Conservation (phyloP, 768 basidiomycete genomes). For the Tubosaeta brunneosetosa region DNA sequence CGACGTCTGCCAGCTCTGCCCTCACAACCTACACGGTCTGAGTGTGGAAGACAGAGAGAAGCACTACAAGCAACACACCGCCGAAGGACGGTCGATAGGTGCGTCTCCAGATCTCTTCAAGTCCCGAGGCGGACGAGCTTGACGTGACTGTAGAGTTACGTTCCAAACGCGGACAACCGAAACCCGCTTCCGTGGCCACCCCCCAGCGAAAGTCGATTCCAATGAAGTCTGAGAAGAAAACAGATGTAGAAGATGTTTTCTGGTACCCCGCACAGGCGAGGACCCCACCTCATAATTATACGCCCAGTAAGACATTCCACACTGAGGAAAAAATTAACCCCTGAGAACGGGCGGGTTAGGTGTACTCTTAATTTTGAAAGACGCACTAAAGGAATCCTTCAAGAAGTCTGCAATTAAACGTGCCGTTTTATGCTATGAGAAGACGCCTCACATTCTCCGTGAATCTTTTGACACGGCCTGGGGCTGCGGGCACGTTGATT, state of each 20-base stretch:
- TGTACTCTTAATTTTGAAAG: constrained; percentile 59
- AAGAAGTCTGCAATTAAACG: constrained; percentile 44
- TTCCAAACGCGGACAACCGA: constrained; percentile 14
- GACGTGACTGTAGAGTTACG: constrained; percentile 10
- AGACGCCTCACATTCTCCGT: constrained; percentile 52
- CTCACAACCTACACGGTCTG: constrained; percentile 35
- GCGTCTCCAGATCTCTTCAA: not conserved
- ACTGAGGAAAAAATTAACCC: constrained; percentile 3
- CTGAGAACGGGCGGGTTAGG: constrained; percentile 36
- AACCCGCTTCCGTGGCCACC: not conserved
- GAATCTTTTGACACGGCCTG: constrained; percentile 62
- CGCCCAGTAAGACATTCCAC: constrained; percentile 54
- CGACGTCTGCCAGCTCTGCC: constrained; percentile 51
- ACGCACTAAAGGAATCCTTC: constrained; percentile 49
- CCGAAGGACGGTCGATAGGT: constrained; percentile 13
- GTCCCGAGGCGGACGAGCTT: not conserved
- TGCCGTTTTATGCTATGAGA: constrained; percentile 62
- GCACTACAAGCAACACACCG: constrained; percentile 56
- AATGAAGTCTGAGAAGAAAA: constrained; percentile 10
- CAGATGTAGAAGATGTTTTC: constrained; percentile 44
- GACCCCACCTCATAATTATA: constrained; percentile 52
- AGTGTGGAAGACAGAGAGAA: constrained; percentile 36
- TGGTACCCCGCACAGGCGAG: constrained; percentile 52
- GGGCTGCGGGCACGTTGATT: constrained; percentile 63
- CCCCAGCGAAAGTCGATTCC: not conserved